Conservation (phyloP, 2,329 filamentous ascomycete genomes). For the Septoria petroselini region DNA sequence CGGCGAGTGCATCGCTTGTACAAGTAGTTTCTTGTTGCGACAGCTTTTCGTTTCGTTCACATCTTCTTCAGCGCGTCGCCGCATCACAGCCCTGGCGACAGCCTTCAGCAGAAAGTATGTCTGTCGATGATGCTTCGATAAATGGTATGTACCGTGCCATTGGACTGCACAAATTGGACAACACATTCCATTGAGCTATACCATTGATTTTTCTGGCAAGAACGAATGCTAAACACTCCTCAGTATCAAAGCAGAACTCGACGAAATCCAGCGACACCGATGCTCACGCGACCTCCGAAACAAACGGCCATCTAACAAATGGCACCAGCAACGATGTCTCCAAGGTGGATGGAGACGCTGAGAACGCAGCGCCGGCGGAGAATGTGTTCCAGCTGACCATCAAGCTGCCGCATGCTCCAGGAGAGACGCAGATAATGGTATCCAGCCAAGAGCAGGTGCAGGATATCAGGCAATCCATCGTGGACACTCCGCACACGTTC, state of each 20-base stretch:
- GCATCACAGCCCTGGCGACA: background rate
- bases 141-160: conserved; percentile 14
- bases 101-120: conserved; percentile 13
- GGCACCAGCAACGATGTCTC: conserved; percentile 20
- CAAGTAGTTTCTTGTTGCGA: conserved; percentile 7
- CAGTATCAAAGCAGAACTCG: conserved; percentile 15
- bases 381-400: conserved; percentile 70
- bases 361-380: conserved; percentile 27
- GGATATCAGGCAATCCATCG: conserved; percentile 93
- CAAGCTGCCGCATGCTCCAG: conserved; percentile 73
- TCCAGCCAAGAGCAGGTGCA: conserved; percentile 88
- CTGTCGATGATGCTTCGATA: conserved; percentile 20
- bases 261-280: conserved; percentile 11
- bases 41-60: conserved; percentile 1
- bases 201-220: background rate
- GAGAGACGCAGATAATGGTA: conserved; percentile 83
- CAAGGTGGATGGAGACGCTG: conserved; percentile 25
- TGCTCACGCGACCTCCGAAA: conserved; percentile 16
- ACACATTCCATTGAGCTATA: background rate
- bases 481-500: conserved; percentile 88
- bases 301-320: conserved; percentile 21
- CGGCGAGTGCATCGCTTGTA: conserved; percentile 5
- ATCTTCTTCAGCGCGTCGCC: background rate
- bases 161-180: background rate
- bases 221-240: background rate